Conservation (phyloP, 495 filamentous ascomycete genomes). For the Cenococcum geophilum region DNA sequence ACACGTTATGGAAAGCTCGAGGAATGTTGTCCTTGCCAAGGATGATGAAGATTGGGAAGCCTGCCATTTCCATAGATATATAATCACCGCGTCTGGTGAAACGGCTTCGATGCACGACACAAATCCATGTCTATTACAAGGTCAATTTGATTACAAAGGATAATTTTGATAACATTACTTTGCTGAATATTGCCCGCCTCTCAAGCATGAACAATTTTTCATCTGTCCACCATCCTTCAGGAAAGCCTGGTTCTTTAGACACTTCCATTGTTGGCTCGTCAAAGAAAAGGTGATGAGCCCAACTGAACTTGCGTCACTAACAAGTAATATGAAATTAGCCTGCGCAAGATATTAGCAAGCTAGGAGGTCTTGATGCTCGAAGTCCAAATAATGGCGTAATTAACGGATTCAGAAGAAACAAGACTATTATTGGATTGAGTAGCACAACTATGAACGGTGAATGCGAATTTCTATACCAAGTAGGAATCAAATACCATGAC, state of each 20-base stretch:
- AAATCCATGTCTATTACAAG: constrained; percentile 21
- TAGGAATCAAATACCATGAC: not conserved
- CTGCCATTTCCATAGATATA: constrained; percentile 21
- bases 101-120: constrained; percentile 21
- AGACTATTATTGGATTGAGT: not conserved
- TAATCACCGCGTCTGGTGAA: constrained; percentile 30
- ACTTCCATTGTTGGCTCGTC: constrained; percentile 10
- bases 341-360: too few species aligned
- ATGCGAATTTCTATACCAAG: not conserved
- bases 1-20: constrained; percentile 32
- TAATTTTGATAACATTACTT: constrained; percentile 13
- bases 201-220: constrained; percentile 24
- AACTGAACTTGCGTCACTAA: too few species aligned
- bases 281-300: not conserved
- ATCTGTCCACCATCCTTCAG: constrained; percentile 29
- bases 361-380: too few species aligned
- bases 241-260: constrained; percentile 27
- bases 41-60: constrained; percentile 28
- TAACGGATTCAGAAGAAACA: not conserved
- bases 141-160: constrained; percentile 1
- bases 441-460: not conserved
- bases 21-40: constrained; percentile 24
- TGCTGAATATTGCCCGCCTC: constrained; percentile 30
- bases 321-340: too few species aligned
- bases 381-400: not conserved